Evolutionary conservation across 306 rosid genomes (phyloP), one percentile per base, ranked within the genome.

Genomic region (Ochetophila trinervis): DNA sequence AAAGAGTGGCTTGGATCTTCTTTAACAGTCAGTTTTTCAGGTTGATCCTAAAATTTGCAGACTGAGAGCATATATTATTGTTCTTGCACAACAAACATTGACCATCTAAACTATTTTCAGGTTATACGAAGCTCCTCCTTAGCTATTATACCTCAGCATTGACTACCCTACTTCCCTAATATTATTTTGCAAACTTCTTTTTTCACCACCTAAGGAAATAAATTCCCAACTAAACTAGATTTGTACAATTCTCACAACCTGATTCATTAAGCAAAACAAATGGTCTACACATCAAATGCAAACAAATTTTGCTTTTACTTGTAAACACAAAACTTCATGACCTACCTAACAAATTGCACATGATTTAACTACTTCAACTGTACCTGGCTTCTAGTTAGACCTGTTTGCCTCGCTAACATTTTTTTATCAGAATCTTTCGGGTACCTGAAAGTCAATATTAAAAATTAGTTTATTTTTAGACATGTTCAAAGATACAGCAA

Each of bases 381-480:
- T 78, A 89, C 96, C 96, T 89, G 96, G 79, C 90, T 86, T 84
- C 93, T 82, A 66, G 88, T 80, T 76, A 89, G 81, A 62, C 96
- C 96, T 37, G 93, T 84, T 78, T 84, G 93, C 82, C 96, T 78
- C 51, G 96, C 96, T 56, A 89, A 87, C 93, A 84, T 82, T 78
- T 73, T 87, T 88, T 89, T 89, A 57, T 89, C 96, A 62, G 96
- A 89, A 70, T 89, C 96, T 80, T 89, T 89, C 4, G 96, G 96
- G 40, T 89, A 89, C 70, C 90, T 89, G 81, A 75, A 67, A 47
- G 58, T 73, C 19, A 53, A 60, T 53, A 36, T 15, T 8, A 55
- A 22, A 68, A 30, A 49, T 65, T 61, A 64, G 54, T 62, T 50
- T 53, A 53, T 62, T 17, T 60, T 50, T 54, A 24, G 21, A 16